Evolutionary conservation across 202 grass and related monocot species (phyloP), one percentile per base, ranked within the genome.

Genomic region (Miscanthus sacchariflorus): DNA sequence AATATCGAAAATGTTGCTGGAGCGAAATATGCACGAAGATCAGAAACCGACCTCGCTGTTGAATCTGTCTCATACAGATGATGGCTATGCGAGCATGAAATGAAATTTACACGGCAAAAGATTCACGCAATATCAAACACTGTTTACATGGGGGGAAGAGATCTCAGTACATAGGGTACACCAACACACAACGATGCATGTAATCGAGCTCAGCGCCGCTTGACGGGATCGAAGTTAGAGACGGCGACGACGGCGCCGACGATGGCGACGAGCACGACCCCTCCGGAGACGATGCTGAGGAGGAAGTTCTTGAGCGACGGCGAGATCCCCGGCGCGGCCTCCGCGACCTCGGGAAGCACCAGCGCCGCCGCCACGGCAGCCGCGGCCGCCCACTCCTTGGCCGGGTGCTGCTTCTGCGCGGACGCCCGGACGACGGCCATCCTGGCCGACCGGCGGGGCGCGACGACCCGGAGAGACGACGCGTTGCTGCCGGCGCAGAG

Each of bases 341-440:
- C 56, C 21, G 56, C 56, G 56, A 61, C 56, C 56, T 61, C 56
- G 2, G 56, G 56, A 0, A 61, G 56, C 19, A 61, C 56, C 56
- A 61, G 56, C 56, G 56, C 56, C 56, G 56, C 56, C 56, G 56
- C 56, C 56, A 61, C 56, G 56, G 56, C 56, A 61, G 56, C 56
- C 21, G 56, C 56, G 56, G 56, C 56, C 56, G 56, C 56, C 56
- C 56, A 61, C 56, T 61, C 56, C 56, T 61, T 61, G 21, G 56
- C 56, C 56, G 21, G 56, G 56, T 61, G 56, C 21, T 61, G 56
- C 19, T 59, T 1, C 21, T 61, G 54, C 56, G 56, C 56, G 56
- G 56, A 61, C 56, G 56, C 56, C 56, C 56, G 56, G 56, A 61
- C 56, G 21, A 54, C 50, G 50, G 56, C 56, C 56, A 10, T 61